These are phyloP conservation scores for Ephemerocybe angulata DNA, from an alignment of 768 basidiomycete species.

Conservation along the genomic window DNA sequence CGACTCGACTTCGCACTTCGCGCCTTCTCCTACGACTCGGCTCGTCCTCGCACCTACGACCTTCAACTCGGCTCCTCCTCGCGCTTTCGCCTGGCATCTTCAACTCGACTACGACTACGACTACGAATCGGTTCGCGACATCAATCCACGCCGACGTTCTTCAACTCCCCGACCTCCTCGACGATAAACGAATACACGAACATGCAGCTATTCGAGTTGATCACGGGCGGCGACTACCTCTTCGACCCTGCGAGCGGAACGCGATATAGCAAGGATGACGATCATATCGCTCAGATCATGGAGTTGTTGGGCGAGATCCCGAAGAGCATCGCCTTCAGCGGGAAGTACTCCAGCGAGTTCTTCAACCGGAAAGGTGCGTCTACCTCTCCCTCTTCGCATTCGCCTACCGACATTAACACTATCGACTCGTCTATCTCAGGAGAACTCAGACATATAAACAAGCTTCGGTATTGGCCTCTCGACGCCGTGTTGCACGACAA, in stretches of 20 bases:
- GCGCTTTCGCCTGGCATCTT: neutral
- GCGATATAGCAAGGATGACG: constrained; percentile 94
- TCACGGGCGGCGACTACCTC: constrained; percentile 95
- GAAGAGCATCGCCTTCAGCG: constrained; percentile 74
- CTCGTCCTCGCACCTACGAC: neutral
- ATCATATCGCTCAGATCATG: constrained; percentile 97
- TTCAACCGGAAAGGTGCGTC: constrained; percentile 90
- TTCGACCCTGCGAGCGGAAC: constrained; percentile 96
- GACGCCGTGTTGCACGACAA: constrained; percentile 85
- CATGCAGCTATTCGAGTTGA: constrained; percentile 83
- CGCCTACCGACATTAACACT: neutral
- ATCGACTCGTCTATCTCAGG: constrained; percentile 29
- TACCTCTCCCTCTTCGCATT: neutral
- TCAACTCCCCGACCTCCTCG: neutral
- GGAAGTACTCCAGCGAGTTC: constrained; percentile 92
- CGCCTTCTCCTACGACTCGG: neutral
- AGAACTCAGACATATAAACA: constrained; percentile 91
- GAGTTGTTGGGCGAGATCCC: constrained; percentile 93
- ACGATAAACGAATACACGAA: neutral
- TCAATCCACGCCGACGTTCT: no score
- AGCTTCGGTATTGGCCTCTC: constrained; percentile 89
- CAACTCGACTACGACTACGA: no score
- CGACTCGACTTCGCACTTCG: neutral
- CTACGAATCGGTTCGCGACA: no score
- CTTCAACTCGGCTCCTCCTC: neutral